Evolutionary conservation across 306 rosid species (phyloP).

Genomic region (Fagus sylvatica): DNA sequence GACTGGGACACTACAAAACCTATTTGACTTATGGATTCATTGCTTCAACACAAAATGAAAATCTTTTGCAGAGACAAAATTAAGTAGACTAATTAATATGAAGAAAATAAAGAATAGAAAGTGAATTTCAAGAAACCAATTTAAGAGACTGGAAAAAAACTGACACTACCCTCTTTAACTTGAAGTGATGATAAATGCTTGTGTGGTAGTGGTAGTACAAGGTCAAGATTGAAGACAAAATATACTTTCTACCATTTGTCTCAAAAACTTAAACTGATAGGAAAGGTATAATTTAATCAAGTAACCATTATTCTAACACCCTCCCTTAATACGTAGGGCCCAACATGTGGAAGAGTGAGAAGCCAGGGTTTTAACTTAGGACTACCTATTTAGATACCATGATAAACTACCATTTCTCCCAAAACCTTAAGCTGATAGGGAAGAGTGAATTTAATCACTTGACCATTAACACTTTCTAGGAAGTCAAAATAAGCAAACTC

Average conservation of each 20-base stretch:
- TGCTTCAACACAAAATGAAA: neutral
- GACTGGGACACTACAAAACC: neutral
- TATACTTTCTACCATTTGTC: no score
- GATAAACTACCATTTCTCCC: no score
- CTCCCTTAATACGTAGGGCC: no score
- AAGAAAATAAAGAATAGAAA: neutral
- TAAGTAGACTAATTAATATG: neutral
- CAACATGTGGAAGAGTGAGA: no score
- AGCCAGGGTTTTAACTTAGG: no score
- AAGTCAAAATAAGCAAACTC: neutral
- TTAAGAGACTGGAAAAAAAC: neutral
- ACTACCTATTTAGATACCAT: no score
- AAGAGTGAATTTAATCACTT: no score
- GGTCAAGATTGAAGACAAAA: no score
- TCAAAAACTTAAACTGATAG: no score
- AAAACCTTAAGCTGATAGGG: no score
- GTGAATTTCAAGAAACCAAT: neutral
- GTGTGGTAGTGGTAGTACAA: neutral
- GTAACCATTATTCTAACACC: no score
- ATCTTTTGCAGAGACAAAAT: neutral
- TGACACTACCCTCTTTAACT: neutral
- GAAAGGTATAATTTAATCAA: no score
- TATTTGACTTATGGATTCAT: neutral
- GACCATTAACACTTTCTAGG: neutral
- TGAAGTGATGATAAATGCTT: neutral